Base-by-base conservation (phyloP, 495 filamentous ascomycete species). In the Cercophora newfieldiana region DNA sequence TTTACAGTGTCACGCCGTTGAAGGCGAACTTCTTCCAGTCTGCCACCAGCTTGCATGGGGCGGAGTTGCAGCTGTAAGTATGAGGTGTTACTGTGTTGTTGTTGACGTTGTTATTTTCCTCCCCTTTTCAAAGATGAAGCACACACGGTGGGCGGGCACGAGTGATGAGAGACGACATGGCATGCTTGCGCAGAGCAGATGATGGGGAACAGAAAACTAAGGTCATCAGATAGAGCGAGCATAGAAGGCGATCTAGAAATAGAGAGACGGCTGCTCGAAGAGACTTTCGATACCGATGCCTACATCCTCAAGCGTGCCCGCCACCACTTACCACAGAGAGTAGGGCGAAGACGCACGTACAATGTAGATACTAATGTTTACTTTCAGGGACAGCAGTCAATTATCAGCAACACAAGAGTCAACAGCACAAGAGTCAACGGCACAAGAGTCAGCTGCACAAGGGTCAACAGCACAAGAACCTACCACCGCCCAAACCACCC, bases 1-100 rank as follows among this genome's bases (percentile, higher is more conserved):
- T 19, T 31, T 56, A 31, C 69, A 97, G 93, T 80, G 85, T 99
- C 55, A 97, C 95, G 21, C 92, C 94, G 25, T 80, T 99, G 61
- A 91, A 90, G 75, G 93, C 94, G 21, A 96, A 96, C 75, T 99
- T 96, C 75, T 93, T 90, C 88, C 91, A 93, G 78, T 85, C 86
- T n/a, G 81, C 86, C 58, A 80, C 80, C 49, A 78, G 82, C 19
- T 72, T 72, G 70, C 87, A 78, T 71, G 87, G 80, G 84, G 86
- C 68, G 33, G 93, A 97, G 83, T 85, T 98, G 68, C 91, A 92
- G 82, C 81, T 97, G 90, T 96, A 88, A 95, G 91, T 95, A 74
- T 60, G 6, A n/a, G n/a, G 60, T 26, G n/a, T 10, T 53, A n/a
- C 2, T 44, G 37, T 44, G 12, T 2, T 44, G 37, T 2, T 14